These are phyloP conservation scores for Phytophthora idaei DNA, from an alignment of 352 stramenopile genomes.

Conservation along the genomic window DNA sequence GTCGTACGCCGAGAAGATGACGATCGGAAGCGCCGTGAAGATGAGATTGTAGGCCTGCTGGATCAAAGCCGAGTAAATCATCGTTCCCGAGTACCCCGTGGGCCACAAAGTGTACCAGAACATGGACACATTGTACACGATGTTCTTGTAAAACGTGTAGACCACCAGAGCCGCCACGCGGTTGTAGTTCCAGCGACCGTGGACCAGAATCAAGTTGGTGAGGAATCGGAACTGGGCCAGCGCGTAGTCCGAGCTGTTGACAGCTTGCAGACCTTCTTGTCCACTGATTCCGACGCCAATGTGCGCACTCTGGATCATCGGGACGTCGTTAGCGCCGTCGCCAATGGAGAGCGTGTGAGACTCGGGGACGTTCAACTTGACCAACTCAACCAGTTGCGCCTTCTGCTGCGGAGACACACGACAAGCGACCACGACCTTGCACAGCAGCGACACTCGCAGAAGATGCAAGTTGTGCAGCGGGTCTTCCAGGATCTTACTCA, in stretches of 20 bases:
- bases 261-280: conserved; percentile 97
- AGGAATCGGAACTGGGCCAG: conserved; percentile 87
- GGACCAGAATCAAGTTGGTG: conserved; percentile 71
- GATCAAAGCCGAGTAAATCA: conserved; percentile 86
- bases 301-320: conserved; percentile 92
- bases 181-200: conserved; percentile 90
- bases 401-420: conserved; percentile 98
- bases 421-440: conserved; percentile 97
- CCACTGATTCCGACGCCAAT: conserved; percentile 95
- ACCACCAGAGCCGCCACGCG: conserved; percentile 88
- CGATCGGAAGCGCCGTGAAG: conserved; percentile 94
- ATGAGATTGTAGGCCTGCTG: conserved; percentile 96
- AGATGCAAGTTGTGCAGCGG: conserved; percentile 80
- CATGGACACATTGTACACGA: conserved; percentile 90
- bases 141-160: conserved; percentile 94
- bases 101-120: conserved; percentile 89
- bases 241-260: conserved; percentile 89
- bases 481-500: conserved; percentile 83
- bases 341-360: conserved; percentile 90
- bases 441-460: conserved; percentile 86
- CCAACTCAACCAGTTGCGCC: conserved; percentile 96
- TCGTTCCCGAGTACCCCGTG: conserved; percentile 92
- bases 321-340: conserved; percentile 92
- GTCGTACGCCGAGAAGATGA: conserved; percentile 84
- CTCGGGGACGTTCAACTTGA: conserved; percentile 86